Conservation (phyloP, 2,329 filamentous ascomycete species). For the Fusarium sambucinum region DNA sequence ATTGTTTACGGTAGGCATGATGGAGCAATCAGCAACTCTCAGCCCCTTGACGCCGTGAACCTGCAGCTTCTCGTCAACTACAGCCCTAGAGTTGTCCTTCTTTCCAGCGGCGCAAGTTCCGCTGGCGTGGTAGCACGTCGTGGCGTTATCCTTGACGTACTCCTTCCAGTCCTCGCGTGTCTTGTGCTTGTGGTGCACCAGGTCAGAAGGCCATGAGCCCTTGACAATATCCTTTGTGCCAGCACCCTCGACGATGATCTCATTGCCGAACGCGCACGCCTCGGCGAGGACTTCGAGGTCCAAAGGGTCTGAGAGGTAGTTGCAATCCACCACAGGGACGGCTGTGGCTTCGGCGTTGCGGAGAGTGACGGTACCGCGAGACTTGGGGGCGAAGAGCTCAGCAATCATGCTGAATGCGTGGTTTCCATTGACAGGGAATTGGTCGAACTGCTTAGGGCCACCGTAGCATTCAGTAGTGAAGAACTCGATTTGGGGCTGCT, state of each 20-base stretch:
- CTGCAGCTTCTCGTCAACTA: conserved; percentile 65
- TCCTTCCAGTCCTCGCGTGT: conserved; percentile 66
- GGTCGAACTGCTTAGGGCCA: conserved; percentile 67
- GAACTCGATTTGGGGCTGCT: conserved; percentile 72
- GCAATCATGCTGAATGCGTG: conserved; percentile 69
- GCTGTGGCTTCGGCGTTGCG: conserved; percentile 60
- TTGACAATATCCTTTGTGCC: conserved; percentile 70
- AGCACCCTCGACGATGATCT: conserved; percentile 68
- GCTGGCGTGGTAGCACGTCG: conserved; percentile 60
- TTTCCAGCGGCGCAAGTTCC: conserved; percentile 53
- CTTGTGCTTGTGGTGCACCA: conserved; percentile 64
- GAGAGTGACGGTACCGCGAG: conserved; percentile 66
- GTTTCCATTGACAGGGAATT: conserved; percentile 65
- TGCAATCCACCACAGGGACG: conserved; percentile 69
- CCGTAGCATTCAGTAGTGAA: conserved; percentile 73
- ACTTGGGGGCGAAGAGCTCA: conserved; percentile 69
- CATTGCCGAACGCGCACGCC: conserved; percentile 69
- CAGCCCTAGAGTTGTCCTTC: conserved; percentile 62
- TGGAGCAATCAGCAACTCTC: conserved; percentile 66
- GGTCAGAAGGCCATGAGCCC: conserved; percentile 68
- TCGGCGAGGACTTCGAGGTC: conserved; percentile 71
- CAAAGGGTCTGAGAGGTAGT: conserved; percentile 68
- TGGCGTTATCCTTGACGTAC: conserved; percentile 69
- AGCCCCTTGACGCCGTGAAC: conserved; percentile 65
- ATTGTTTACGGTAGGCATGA: conserved; percentile 64